A percentile compares a stretch with the other conserved stretches of the same genome.
These are phyloP conservation scores for Tanozyma kutaoensis DNA, from an alignment of 805 yeast genomes.

Conservation along the genomic window DNA sequence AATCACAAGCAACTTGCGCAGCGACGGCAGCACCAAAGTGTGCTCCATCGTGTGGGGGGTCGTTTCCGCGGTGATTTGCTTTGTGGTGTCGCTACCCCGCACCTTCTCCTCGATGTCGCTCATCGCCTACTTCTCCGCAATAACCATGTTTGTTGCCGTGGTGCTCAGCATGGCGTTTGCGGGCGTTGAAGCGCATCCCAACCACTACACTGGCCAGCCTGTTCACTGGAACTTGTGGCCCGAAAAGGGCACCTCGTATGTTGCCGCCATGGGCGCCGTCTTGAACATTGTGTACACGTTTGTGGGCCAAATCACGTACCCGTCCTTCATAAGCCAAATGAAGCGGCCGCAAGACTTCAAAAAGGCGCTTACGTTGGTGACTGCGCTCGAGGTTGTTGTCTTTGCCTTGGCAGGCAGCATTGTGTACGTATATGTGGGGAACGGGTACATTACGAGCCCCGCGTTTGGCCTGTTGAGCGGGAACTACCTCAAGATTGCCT, in stretches of 20 bases:
- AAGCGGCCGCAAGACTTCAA: slow-evolving; percentile 41
- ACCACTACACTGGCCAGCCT: slow-evolving; percentile 23
- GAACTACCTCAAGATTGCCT: slow-evolving; percentile 37
- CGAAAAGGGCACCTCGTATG: slow-evolving; percentile 36
- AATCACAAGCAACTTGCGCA: slow-evolving; percentile 27
- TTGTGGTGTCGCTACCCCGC: slow-evolving; percentile 40
- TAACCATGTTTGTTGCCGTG: slow-evolving; percentile 45
- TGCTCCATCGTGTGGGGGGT: slow-evolving; percentile 43
- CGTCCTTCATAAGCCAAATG: slow-evolving; percentile 51
- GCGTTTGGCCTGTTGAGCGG: slow-evolving; percentile 41
- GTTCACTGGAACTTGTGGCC: slow-evolving; percentile 32
- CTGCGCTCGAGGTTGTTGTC: slow-evolving; percentile 33
- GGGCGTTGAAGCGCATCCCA: slow-evolving; percentile 38
- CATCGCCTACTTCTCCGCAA: slow-evolving; percentile 40
- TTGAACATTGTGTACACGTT: slow-evolving; percentile 49
- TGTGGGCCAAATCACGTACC: slow-evolving; percentile 53
- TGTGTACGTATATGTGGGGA: slow-evolving; percentile 45
- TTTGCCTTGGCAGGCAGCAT: slow-evolving; percentile 45
- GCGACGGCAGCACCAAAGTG: slow-evolving; percentile 5
- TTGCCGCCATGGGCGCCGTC: slow-evolving; percentile 39
- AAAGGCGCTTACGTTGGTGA: slow-evolving; percentile 41
- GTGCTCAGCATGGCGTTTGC: slow-evolving; percentile 39
- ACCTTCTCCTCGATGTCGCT: slow-evolving; percentile 39
- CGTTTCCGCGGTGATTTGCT: slow-evolving; percentile 34
- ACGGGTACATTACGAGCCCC: slow-evolving; percentile 41